Evolutionary conservation across 2,329 filamentous ascomycete species (phyloP).

Genomic region (Torrubiella hemipterigena): DNA sequence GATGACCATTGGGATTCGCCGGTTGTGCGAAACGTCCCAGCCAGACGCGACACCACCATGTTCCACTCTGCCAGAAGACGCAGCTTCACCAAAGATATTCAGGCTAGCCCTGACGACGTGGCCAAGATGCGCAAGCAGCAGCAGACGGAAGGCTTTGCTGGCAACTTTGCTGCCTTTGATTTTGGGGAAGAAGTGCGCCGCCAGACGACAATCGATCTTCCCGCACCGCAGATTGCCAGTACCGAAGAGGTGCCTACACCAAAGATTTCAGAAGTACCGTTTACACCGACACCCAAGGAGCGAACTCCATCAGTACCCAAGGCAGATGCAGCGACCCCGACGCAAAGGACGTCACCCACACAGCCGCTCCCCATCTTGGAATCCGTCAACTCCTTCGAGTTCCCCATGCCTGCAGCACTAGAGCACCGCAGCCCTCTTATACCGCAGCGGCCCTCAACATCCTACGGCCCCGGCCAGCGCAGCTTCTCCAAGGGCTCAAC

Average conservation of each 20-base stretch:
- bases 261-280: background rate
- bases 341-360: too few species aligned
- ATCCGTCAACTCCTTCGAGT: too few species aligned
- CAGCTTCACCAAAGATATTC: conserved; percentile 37
- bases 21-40: conserved; percentile 33
- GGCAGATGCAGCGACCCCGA: background rate
- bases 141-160: conserved; percentile 20
- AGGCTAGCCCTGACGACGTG: conserved; percentile 16
- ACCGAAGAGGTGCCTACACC: background rate
- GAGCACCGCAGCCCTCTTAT: conserved; percentile 1
- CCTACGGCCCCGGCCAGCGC: conserved; percentile 1
- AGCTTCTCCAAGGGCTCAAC: conserved; percentile 3
- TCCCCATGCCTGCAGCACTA: background rate
- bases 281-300: background rate
- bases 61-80: conserved; percentile 30
- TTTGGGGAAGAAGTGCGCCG: conserved; percentile 20
- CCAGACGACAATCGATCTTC: conserved; percentile 6
- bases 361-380: too few species aligned
- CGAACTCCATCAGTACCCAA: too few species aligned
- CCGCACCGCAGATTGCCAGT: background rate
- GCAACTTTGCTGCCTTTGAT: conserved; percentile 25
- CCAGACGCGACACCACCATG: conserved; percentile 38
- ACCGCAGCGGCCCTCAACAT: conserved; percentile 2
- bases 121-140: conserved; percentile 10
- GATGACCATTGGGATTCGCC: conserved; percentile 27